Base-by-base conservation (phyloP, 2,329 filamentous ascomycete genomes). In the Meredithiella fracta region DNA sequence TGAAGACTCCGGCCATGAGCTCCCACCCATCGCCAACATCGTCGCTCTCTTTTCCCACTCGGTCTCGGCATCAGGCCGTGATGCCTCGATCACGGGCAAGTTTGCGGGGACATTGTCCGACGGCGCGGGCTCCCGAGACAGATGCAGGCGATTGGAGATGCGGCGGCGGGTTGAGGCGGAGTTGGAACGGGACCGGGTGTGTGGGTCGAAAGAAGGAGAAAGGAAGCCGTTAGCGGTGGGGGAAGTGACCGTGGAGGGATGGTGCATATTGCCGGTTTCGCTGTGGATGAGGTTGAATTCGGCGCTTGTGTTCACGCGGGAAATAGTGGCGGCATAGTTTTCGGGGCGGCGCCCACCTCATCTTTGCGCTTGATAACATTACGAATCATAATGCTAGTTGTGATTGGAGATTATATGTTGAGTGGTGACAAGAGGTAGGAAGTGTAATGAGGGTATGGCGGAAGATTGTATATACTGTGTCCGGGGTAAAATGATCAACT, bases 1-100 rank as follows among this genome's bases (percentile, higher is more conserved):
- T 26, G 58, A 58, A 6, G 58, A 51, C 8, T 64, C 60, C 3
- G 75, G 70, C 17, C 67, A 67, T 61, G 69, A 72, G 60, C 70
- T 69, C 8, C 53, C 49, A 15, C 57, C 57, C 57, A 58, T 58
- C 58, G 69, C 91, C 61, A 97, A 73, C 59, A 94, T 79, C n/a
- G 90, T 96, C 26, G 92, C 92, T 59, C 91, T 77, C 71, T 86
- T 83, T 74, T 97, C 92, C 92, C 92, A 98, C 69, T 85, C 78
- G 58, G 80, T 79, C 72, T 94, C 85, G 59, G 67, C 67, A 60
- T 66, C 66, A 61, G 70, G 66, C 64, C 65, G 53, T 9, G 14
- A 37, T n/a, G 44, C 52, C 51, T 74, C 70, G 57, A 95, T 87
- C 60, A 83, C 82, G 22, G 90, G 90, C 54, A 97, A 75, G 69